Conservation (phyloP, 345 rosid genomes). For the Linum usitatissimum region DNA sequence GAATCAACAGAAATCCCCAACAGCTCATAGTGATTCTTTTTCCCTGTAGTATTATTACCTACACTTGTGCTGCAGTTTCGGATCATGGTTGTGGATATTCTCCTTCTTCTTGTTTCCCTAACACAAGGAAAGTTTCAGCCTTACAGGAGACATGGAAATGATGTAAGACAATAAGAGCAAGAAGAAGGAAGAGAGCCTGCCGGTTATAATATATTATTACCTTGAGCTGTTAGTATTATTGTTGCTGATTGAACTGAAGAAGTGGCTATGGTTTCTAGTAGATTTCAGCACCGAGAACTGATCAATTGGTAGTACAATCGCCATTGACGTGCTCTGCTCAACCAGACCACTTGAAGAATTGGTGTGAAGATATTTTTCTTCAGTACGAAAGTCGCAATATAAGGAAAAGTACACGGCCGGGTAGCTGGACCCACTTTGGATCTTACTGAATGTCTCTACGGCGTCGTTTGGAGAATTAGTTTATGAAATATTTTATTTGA, state of each 20-base stretch:
- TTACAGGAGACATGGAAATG: too few species aligned
- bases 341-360: background rate
- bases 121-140: background rate
- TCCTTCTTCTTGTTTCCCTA: constrained; percentile 9
- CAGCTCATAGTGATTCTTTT: constrained; percentile 42
- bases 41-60: constrained; percentile 11
- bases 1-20: constrained; percentile 42
- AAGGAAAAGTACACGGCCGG: background rate
- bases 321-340: too few species aligned
- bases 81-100: constrained; percentile 11
- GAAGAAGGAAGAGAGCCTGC: too few species aligned
- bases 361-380: constrained; percentile 9
- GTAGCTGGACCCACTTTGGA: background rate
- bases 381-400: background rate
- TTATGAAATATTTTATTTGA: too few species aligned
- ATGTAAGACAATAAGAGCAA: too few species aligned
- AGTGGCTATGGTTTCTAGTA: constrained; percentile 8
- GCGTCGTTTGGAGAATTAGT: background rate
- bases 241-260: constrained; percentile 7
- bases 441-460: background rate
- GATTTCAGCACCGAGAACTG: constrained; percentile 12
- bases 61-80: constrained; percentile 21
- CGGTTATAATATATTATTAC: constrained; percentile 8
- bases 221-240: constrained; percentile 7
- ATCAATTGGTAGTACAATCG: constrained; percentile 7